Base-by-base conservation (phyloP, 805 yeast species). In the Cyberlindnera nakhonratchasimensis region DNA sequence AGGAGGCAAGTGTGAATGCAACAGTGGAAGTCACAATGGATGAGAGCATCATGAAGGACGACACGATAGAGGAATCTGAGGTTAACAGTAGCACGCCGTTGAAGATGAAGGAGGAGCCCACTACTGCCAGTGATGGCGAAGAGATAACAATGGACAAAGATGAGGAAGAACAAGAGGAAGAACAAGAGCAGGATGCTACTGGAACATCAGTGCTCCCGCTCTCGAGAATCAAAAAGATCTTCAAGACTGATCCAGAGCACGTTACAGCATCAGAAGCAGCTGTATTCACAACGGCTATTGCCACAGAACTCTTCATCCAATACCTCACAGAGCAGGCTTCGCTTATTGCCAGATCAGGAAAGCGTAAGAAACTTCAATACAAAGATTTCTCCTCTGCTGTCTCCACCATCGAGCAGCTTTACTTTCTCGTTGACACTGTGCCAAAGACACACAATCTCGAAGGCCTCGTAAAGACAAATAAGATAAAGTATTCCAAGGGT, bases 211-310 rank as follows among this genome's bases (percentile, higher is more conserved):
- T 67, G 3, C 61, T 86, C 20, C 95, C 93, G 6, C 63, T 84
- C 30, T 69, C 86, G 3, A 76, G 85, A 49, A 78, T 86, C 50
- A 83, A 82, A 55, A 73, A 80, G 51, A 80, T 86, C 40, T 74
- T 86, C 58, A 84, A 82, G 54, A 72, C 82, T 58, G 95, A 86
- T 58, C 86, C 88, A 13, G 89, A 81, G 29, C 82, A 82, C 51
- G 63, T 71, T 6, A 75, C 81, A 2, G 79, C 86, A 2, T 77
- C 88, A 3, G 82, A 77, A 43, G 69, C 80, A 22, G 87, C 91
- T 0, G 86, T 82, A n/a, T 81, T 77, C 57, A 74, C 87, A 13
- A 69, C 86, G 6, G 87, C 86, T 3, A 71, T 82, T n/a, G 89
- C 93, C 8, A 79, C 91, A 0, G 93, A 86, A 54, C 63, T 83